Percentiles rank a stretch among this genome's conserved stretches.
Conservation (phyloP, 2,329 filamentous ascomycete species). For the Sporothrix dimorphospora region DNA sequence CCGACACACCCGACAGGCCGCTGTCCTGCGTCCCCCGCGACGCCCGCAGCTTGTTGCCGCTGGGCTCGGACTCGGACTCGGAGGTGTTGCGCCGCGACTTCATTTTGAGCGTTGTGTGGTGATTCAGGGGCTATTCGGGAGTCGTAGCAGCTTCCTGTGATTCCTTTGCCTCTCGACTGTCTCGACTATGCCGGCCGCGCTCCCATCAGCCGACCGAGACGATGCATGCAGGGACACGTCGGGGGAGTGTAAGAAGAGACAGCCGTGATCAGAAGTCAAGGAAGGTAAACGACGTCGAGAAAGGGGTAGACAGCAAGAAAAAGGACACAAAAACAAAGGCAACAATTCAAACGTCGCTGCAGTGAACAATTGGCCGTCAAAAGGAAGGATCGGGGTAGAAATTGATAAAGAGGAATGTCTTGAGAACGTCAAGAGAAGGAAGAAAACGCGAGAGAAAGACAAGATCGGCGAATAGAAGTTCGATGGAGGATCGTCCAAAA, state of each 20-base stretch:
- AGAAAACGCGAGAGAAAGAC: not conserved
- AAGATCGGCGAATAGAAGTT: not conserved
- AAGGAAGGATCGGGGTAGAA: not conserved
- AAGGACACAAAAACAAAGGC: not conserved
- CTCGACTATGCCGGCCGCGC: conserved; percentile 1
- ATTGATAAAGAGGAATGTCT: not conserved
- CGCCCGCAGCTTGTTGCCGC: conserved; percentile 14
- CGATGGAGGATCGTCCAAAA: not conserved
- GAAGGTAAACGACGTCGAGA: not conserved
- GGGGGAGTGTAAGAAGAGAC: not conserved
- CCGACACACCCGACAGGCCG: conserved; percentile 1
- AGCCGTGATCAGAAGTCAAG: not conserved
- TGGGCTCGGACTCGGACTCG: conserved; percentile 22
- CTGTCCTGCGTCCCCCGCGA: conserved; percentile 15
- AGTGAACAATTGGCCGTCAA: not conserved
- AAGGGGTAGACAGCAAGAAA: not conserved
- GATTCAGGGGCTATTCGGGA: not conserved
- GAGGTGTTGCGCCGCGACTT: conserved; percentile 23
- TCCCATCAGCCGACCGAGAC: not conserved
- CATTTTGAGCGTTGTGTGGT: not conserved
- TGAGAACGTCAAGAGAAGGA: not conserved
- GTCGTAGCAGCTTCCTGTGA: not conserved
- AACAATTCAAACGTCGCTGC: not conserved
- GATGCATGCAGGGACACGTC: not conserved
- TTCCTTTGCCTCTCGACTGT: not conserved